Conservation (phyloP, 225 moss, liverwort and hornwort genomes). For the Rhytidiadelphus loreus region DNA sequence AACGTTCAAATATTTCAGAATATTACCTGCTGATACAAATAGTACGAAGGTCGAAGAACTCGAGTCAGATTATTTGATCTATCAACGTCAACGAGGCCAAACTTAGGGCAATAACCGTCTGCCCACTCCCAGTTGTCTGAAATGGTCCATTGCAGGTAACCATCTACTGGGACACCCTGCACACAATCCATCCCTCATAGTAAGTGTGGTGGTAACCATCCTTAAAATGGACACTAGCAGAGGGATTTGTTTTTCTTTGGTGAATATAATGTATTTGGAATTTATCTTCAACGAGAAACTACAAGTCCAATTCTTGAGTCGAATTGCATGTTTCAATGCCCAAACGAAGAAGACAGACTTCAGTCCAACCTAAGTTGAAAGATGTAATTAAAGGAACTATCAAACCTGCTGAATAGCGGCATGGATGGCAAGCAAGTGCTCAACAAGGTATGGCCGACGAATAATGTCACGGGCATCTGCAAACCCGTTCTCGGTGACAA, state of each 20-base stretch:
- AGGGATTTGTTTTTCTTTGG: neutral
- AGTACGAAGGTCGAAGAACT: conserved; percentile 68
- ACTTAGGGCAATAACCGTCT: conserved; percentile 97
- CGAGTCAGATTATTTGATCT: conserved; percentile 55
- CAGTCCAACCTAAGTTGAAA: neutral
- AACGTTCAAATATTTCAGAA: neutral
- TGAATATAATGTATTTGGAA: neutral
- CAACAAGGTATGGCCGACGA: conserved; percentile 79
- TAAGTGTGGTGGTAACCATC: neutral
- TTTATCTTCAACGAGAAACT: neutral
- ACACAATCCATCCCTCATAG: neutral
- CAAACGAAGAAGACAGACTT: neutral
- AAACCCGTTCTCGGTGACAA: conserved; percentile 89
- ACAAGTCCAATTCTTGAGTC: neutral
- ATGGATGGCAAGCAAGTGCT: conserved; percentile 79
- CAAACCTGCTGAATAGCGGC: conserved; percentile 68
- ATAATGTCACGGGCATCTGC: conserved; percentile 74
- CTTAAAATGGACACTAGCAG: neutral
- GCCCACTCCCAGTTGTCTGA: conserved; percentile 99
- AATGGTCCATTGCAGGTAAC: conserved; percentile 89
- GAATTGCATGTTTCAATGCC: neutral
- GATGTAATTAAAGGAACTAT: neutral
- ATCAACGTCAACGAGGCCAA: conserved; percentile 77
- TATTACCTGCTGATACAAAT: conserved; percentile 66
- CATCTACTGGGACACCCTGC: conserved; percentile 89